These are phyloP conservation scores for Cercophora newfieldiana DNA, from an alignment of 495 filamentous ascomycete genomes.

Conservation along the genomic window DNA sequence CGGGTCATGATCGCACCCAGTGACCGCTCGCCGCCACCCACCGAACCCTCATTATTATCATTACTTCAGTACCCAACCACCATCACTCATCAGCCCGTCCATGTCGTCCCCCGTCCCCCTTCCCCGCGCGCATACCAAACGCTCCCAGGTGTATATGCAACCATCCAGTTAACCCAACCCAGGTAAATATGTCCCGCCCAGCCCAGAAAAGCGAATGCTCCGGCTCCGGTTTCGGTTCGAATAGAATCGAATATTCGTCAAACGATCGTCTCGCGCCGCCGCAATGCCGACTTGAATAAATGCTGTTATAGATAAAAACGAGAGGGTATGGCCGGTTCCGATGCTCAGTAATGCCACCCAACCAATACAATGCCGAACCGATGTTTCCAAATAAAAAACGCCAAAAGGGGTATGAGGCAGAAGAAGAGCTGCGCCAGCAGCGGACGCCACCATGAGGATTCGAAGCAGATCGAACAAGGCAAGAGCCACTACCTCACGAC, in stretches of 20 bases:
- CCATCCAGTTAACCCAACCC: background rate
- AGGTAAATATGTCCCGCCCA: background rate
- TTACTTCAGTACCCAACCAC: background rate
- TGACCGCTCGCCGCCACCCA: background rate
- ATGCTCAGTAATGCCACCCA: background rate
- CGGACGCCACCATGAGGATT: background rate
- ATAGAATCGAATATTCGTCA: too few relatives aligned
- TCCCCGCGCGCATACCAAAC: background rate
- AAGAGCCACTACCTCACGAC: slow-evolving; percentile 25
- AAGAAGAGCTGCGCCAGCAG: background rate
- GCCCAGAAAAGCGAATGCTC: slow-evolving; percentile 11
- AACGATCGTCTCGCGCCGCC: slow-evolving; percentile 10
- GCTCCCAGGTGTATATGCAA: slow-evolving; percentile 3
- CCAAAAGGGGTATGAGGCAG: background rate
- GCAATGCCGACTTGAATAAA: slow-evolving; percentile 9
- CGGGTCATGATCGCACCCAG: background rate
- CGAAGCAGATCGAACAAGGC: background rate
- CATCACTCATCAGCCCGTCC: background rate
- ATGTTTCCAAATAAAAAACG: background rate
- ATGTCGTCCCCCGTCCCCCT: background rate
- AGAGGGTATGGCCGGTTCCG: background rate
- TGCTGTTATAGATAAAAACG: slow-evolving; percentile 6
- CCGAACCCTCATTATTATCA: background rate
- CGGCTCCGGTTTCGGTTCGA: background rate
- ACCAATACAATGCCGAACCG: background rate